A percentile compares a stretch with the other conserved stretches of the same genome.
phyloP scores from a whole-genome alignment of 2,329 filamentous ascomycete species.

The Aspergillus sp. region DNA sequence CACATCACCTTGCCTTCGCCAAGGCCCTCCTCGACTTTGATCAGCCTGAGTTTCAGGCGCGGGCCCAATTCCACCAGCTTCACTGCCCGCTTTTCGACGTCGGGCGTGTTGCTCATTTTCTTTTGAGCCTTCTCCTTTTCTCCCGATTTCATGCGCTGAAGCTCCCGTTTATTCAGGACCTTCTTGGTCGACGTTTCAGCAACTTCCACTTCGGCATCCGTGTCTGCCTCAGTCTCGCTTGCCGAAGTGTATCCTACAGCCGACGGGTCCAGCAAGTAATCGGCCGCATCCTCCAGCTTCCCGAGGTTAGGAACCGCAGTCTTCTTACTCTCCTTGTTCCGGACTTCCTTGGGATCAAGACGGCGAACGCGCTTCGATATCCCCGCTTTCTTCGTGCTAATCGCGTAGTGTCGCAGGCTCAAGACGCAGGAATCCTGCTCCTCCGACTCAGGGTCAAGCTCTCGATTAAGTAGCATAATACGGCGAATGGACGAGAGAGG shows the following conservation, averaged over 20 bases:
- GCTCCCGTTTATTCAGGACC: slow-evolving; percentile 44
- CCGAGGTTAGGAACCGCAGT: slow-evolving; percentile 73
- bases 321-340: slow-evolving; percentile 58
- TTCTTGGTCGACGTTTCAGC: slow-evolving; percentile 46
- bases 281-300: slow-evolving; percentile 83
- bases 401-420: slow-evolving; percentile 88
- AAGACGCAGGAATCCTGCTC: slow-evolving; percentile 64
- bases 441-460: slow-evolving; percentile 38
- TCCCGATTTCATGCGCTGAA: slow-evolving; percentile 37
- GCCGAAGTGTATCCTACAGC: slow-evolving; percentile 85
- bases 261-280: slow-evolving; percentile 76
- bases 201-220: slow-evolving; percentile 91
- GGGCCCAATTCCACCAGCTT: slow-evolving; percentile 90
- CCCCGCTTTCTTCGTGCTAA: slow-evolving; percentile 78
- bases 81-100: slow-evolving; percentile 75
- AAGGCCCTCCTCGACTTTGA: slow-evolving; percentile 91
- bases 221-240: slow-evolving; percentile 86
- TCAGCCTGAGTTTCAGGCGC: slow-evolving; percentile 76
- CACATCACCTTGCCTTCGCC: slow-evolving; percentile 89
- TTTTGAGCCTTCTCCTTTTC: slow-evolving; percentile 37
- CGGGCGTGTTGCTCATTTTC: slow-evolving; percentile 31
- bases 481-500: slow-evolving; percentile 87
- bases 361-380: slow-evolving; percentile 75
- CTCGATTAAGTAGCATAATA: slow-evolving; percentile 82
- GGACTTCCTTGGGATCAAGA: slow-evolving; percentile 75